Percentiles rank a stretch among this genome's conserved stretches.
These are phyloP conservation scores for Andrographis paniculata DNA, from an alignment of 305 asterid genomes.

Conservation along the genomic window DNA sequence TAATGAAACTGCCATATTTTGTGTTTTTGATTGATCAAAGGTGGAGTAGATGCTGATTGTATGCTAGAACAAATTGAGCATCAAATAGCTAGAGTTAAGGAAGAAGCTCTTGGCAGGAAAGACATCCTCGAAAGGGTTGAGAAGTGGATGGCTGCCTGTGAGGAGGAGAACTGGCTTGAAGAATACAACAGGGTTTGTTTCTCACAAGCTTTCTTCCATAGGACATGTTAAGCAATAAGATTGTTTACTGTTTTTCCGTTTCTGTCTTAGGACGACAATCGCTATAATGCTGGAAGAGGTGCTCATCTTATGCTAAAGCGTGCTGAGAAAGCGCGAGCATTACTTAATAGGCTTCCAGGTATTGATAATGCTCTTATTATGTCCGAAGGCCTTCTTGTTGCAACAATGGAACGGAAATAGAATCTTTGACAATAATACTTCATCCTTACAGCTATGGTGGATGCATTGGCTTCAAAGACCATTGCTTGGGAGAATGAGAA, in stretches of 20 bases:
- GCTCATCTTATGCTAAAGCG: slow-evolving; percentile 90
- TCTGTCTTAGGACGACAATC: slow-evolving; percentile 73
- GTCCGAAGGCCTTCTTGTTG: neutral
- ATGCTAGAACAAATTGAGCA: slow-evolving; percentile 88
- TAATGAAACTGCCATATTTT: slow-evolving; percentile 11
- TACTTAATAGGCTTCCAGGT: slow-evolving; percentile 95
- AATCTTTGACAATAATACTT: neutral
- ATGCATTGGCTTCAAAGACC: slow-evolving; percentile 71
- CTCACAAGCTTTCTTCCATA: no score
- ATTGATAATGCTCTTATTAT: slow-evolving; percentile 1
- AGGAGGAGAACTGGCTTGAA: slow-evolving; percentile 99
- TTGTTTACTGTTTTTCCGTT: slow-evolving; percentile 13
- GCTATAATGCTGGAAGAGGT: slow-evolving; percentile 97
- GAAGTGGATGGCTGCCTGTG: slow-evolving; percentile 95
- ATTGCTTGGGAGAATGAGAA: slow-evolving; percentile 87
- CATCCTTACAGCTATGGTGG: slow-evolving; percentile 68
- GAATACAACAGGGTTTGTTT: slow-evolving; percentile 79
- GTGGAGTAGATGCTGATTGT: slow-evolving; percentile 76
- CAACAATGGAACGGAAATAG: neutral
- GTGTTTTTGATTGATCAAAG: slow-evolving; percentile 26
- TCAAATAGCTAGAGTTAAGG: slow-evolving; percentile 80
- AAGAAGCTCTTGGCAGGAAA: slow-evolving; percentile 87
- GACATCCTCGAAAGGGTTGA: slow-evolving; percentile 94
- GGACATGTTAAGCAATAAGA: no score
- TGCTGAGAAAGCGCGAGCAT: slow-evolving; percentile 92